Evolutionary conservation across 179 eudicot species (phyloP).

Genomic region (Sideroxylon spinosum): DNA sequence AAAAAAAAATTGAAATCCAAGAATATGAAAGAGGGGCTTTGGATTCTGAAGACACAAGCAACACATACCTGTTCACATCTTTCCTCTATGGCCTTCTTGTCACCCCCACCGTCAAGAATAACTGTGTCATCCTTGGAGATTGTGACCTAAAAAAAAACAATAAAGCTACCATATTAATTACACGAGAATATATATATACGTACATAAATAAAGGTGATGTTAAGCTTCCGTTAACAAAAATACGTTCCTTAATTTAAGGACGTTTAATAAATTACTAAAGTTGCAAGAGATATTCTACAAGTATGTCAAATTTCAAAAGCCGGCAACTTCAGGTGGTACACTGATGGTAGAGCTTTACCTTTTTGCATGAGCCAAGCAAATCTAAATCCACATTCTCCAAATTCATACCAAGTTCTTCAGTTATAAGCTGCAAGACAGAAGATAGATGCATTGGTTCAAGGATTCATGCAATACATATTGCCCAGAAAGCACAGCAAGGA

Average conservation of each 20-base stretch:
- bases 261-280: neutral
- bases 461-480: neutral
- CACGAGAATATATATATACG: neutral
- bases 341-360: slow-evolving; percentile 35
- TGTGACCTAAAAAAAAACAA: slow-evolving; percentile 53
- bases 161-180: neutral
- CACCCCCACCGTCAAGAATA: slow-evolving; percentile 93
- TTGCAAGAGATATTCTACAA: neutral
- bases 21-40: neutral
- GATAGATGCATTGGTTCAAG: neutral
- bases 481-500: neutral
- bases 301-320: neutral
- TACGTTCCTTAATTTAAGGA: neutral
- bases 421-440: slow-evolving; percentile 49
- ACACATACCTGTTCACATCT: slow-evolving; percentile 80
- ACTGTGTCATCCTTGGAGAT: slow-evolving; percentile 87
- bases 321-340: neutral
- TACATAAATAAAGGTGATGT: neutral
- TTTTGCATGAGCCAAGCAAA: slow-evolving; percentile 88
- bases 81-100: slow-evolving; percentile 74
- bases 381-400: slow-evolving; percentile 70
- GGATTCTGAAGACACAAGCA: neutral
- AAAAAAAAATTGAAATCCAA: no score
- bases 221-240: neutral
- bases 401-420: slow-evolving; percentile 93